Evolutionary conservation across 2,329 filamentous ascomycete species (phyloP), one percentile per base, ranked within the genome.

Genomic region (Fonsecaea erecta): DNA sequence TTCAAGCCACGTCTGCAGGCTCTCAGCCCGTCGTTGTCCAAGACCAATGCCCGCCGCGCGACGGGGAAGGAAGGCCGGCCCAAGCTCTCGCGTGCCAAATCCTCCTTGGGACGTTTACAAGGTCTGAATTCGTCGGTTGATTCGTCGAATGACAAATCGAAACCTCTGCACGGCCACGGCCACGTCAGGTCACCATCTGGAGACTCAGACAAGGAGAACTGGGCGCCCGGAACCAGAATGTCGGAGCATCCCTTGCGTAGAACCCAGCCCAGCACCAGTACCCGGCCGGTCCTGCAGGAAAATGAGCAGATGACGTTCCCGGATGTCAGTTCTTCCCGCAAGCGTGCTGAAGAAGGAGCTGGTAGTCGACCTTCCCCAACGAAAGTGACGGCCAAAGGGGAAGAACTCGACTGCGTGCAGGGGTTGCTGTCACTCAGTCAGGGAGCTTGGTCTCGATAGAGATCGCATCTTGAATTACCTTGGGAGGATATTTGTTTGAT

Each of bases 121-220:
- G 82, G 77, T 11, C 73, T 73, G 61, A 61, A 78, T 72, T 53
- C 61, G 64, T 16, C 71, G 69, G 24, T n/a, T 16, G 64, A 69
- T 1, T 74, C 75, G 28, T 59, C 69, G 32, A 65, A 65, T 40
- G 30, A 52, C 32, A 64, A 69, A 55, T 56, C 67, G 65, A 75
- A 76, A 72, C 69, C 74, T 67, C 65, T 74, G 73, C 65, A 74
- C 73, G 73, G 71, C 65, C 69, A 76, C 72, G 74, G 71, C 65
- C 69, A 76, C 72, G 74, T 82, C 72, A 40, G 77, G 81, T 77
- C 71, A 81, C 72, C 75, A 86, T 86, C 79, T 76, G 82, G 87
- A 55, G 93, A 97, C 73, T 97, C 92, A 1, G 94, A 98, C 76
- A 98, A 98, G 79, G 94, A 98, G 80, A 98, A 98, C 74, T 96